These are phyloP conservation scores for Pythium guiyangense DNA, from an alignment of 352 stramenopile species.

Conservation along the genomic window DNA sequence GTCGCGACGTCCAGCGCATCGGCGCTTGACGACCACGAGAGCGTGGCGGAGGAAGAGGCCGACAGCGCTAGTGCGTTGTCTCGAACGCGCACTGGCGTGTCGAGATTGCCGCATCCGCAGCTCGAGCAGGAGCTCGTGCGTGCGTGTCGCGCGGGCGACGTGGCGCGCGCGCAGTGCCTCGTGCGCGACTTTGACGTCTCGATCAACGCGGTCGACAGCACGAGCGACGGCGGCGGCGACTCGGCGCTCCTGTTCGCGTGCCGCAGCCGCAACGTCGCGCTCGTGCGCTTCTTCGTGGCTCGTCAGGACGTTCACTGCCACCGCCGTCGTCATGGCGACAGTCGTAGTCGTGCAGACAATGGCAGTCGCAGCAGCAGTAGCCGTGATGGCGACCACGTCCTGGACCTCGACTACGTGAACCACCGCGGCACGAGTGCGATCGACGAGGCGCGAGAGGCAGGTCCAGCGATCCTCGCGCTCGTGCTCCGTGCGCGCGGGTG, in stretches of 20 bases:
- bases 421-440: no score
- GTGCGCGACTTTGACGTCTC: conserved; percentile 36
- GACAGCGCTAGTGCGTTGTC: not conserved
- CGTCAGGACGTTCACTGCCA: no score
- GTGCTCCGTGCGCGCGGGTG: no score
- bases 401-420: no score
- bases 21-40: conserved; percentile 1
- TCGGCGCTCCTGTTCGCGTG: conserved; percentile 32
- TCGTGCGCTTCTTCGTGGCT: no score
- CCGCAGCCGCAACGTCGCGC: no score
- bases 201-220: conserved; percentile 22
- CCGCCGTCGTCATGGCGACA: no score
- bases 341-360: no score
- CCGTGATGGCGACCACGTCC: no score
- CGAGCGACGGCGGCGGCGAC: conserved; percentile 3
- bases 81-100: not conserved
- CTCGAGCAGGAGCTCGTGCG: conserved; percentile 24
- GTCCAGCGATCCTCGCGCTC: no score
- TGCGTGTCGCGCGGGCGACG: conserved; percentile 18
- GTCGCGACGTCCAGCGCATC: not conserved
- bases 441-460: no score
- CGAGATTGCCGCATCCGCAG: conserved; percentile 27
- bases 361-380: no score
- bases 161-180: conserved; percentile 25
- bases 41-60: conserved; percentile 1